phyloP scores from a whole-genome alignment of 768 basidiomycete species.

The Calocybe cyanea region DNA sequence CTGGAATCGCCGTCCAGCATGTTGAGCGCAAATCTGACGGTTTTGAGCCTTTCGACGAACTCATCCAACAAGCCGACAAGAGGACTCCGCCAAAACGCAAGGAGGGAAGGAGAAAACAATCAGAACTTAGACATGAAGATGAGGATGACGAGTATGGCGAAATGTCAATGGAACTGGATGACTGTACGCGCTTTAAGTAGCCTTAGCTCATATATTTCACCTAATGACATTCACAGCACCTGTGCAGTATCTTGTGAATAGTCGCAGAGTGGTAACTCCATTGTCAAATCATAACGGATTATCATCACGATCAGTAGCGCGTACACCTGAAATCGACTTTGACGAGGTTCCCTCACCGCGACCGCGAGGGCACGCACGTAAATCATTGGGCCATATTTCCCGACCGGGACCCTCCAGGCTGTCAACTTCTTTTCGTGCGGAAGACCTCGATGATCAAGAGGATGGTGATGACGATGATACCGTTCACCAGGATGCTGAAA shows the following conservation, averaged over 20 bases:
- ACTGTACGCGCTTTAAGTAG: constrained; percentile 42
- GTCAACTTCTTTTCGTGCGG: constrained; percentile 28
- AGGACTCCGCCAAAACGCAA: constrained; percentile 59
- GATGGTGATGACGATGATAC: constrained; percentile 23
- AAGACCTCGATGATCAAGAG: constrained; percentile 27
- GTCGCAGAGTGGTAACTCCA: constrained; percentile 38
- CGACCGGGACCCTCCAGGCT: constrained; percentile 39
- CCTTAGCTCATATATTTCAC: constrained; percentile 16
- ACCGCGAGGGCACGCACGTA: constrained; percentile 25
- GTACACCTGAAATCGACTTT: constrained; percentile 54
- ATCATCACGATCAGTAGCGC: constrained; percentile 45
- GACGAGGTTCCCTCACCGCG: constrained; percentile 63
- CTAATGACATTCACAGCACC: constrained; percentile 26
- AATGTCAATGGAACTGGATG: constrained; percentile 74
- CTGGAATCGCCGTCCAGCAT: constrained; percentile 64
- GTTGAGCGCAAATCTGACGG: constrained; percentile 76
- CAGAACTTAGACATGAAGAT: constrained; percentile 25
- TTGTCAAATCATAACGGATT: constrained; percentile 33
- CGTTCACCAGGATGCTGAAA: constrained; percentile 16
- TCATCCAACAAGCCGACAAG: constrained; percentile 66
- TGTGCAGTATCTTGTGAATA: constrained; percentile 37
- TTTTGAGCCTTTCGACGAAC: constrained; percentile 76
- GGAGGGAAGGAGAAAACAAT: constrained; percentile 46
- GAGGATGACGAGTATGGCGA: constrained; percentile 52
- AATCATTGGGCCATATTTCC: constrained; percentile 25